Percentiles rank a stretch among this genome's conserved stretches.
phyloP scores from a whole-genome alignment of 345 rosid genomes.

The Populus ilicifolia region DNA sequence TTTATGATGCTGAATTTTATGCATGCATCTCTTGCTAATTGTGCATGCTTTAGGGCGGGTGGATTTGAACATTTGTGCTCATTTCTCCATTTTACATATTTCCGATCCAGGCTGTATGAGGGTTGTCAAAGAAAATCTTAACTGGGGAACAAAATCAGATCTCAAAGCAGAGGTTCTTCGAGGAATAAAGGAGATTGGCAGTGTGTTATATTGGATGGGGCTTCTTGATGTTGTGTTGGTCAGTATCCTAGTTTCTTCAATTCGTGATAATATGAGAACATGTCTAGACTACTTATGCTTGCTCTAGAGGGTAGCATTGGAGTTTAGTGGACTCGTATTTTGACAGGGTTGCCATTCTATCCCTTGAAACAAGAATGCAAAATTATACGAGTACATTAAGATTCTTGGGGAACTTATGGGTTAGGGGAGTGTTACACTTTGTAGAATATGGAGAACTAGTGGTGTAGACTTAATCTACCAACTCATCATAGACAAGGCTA shows the following conservation, averaged over 20 bases:
- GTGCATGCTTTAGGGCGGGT: not conserved
- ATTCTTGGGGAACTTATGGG: not conserved
- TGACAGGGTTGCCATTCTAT: not conserved
- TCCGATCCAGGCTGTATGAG: conserved; percentile 78
- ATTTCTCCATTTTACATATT: not conserved
- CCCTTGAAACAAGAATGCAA: not conserved
- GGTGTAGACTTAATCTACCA: not conserved
- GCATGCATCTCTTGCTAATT: not conserved
- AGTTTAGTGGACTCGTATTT: not conserved
- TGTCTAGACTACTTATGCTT: not conserved
- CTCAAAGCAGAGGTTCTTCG: conserved; percentile 83
- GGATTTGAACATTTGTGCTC: not conserved
- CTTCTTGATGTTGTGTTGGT: conserved; percentile 94
- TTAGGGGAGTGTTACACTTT: not conserved
- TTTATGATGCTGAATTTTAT: not conserved
- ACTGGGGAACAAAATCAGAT: conserved; percentile 84
- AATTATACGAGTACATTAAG: not conserved
- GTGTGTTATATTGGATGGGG: conserved; percentile 88
- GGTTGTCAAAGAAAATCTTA: conserved; percentile 83
- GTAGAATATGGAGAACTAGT: not conserved
- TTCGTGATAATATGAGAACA: not conserved
- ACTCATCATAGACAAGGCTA: not conserved
- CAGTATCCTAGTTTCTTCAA: conserved; percentile 36
- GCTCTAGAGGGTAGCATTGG: not conserved
- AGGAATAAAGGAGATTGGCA: conserved; percentile 95